phyloP scores from a whole-genome alignment of 768 basidiomycete genomes.

The Kwoniella sp. region DNA sequence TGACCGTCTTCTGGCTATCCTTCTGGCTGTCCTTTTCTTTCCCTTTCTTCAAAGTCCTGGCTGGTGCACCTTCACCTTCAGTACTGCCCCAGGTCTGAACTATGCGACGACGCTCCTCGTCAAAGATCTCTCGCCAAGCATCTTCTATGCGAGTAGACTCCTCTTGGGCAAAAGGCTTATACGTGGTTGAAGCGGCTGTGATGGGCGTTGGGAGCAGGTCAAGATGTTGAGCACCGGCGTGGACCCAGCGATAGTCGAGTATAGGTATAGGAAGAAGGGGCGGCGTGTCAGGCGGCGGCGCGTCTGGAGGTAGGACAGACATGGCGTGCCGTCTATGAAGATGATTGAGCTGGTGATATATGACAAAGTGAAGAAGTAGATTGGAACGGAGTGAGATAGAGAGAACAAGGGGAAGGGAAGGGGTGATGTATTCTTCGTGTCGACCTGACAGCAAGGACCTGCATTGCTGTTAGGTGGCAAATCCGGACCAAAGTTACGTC shows the following conservation, averaged over 20 bases:
- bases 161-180: constrained; percentile 47
- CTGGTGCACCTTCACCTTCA: constrained; percentile 46
- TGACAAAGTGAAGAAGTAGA: too few species aligned
- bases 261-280: constrained; percentile 37
- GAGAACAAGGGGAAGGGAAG: constrained; percentile 17
- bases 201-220: constrained; percentile 51
- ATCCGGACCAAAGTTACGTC: not conserved
- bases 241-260: constrained; percentile 49
- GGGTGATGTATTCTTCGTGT: too few species aligned
- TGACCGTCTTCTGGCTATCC: constrained; percentile 28
- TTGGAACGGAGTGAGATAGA: not conserved
- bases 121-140: constrained; percentile 30
- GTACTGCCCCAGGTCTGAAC: constrained; percentile 39
- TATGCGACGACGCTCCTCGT: constrained; percentile 29
- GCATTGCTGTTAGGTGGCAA: not conserved
- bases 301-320: constrained; percentile 14
- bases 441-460: too few species aligned
- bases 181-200: constrained; percentile 45
- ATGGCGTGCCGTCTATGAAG: too few species aligned
- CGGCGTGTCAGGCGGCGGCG: constrained; percentile 18
- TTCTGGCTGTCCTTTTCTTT: constrained; percentile 29
- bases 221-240: constrained; percentile 53
- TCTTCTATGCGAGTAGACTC: constrained; percentile 50
- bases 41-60: constrained; percentile 28
- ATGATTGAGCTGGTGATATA: too few species aligned